These are phyloP conservation scores for Podaxis carcinomalis DNA, from an alignment of 768 basidiomycete species.

Conservation along the genomic window DNA sequence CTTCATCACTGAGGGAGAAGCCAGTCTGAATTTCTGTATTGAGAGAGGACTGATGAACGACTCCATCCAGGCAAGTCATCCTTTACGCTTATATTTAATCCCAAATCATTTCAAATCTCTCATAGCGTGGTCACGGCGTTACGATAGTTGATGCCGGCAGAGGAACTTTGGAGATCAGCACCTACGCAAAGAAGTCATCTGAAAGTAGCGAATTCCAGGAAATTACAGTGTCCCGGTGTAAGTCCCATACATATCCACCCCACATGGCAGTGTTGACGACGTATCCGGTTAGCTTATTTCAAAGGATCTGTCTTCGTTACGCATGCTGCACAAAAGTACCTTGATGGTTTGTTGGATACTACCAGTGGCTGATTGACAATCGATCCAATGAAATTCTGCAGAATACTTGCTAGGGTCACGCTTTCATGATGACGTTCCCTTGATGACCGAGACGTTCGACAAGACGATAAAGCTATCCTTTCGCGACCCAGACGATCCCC, in stretches of 20 bases:
- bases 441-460: conserved; percentile 19
- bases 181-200: conserved; percentile 34
- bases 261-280: neutral
- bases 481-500: conserved; percentile 15
- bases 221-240: conserved; percentile 37
- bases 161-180: conserved; percentile 56
- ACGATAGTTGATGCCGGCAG: conserved; percentile 57
- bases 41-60: no score
- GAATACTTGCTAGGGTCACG: conserved; percentile 13
- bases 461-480: conserved; percentile 19
- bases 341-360: conserved; percentile 25
- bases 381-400: neutral
- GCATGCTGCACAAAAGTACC: conserved; percentile 29
- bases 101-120: neutral
- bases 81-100: neutral
- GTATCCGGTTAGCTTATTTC: conserved; percentile 29
- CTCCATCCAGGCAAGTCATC: neutral
- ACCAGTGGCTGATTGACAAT: neutral
- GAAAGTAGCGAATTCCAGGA: conserved; percentile 30
- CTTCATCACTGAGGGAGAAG: no score
- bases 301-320: conserved; percentile 45
- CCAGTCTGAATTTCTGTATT: no score
- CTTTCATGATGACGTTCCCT: conserved; percentile 15
- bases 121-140: conserved; percentile 40
- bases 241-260: neutral